Evolutionary conservation across 208 protist species (phyloP).

Genomic region (Trypanosoma brucei): DNA sequence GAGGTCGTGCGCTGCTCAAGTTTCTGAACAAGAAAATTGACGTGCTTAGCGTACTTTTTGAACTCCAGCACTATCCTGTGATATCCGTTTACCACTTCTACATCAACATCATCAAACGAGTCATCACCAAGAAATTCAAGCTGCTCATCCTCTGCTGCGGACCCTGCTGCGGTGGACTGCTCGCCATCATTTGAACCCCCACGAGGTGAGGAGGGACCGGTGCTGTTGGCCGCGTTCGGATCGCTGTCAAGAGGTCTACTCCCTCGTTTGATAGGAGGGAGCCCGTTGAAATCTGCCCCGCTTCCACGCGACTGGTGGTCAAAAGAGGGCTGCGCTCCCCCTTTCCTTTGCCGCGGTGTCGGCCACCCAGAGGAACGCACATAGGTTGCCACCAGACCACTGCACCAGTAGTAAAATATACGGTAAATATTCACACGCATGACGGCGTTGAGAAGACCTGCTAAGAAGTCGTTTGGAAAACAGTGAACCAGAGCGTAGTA

Average conservation of each 20-base stretch:
- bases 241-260: too few species aligned
- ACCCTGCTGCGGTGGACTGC: not conserved
- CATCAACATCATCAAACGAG: slow-evolving; percentile 54
- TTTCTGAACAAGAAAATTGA: slow-evolving; percentile 45
- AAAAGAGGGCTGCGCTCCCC: too few species aligned
- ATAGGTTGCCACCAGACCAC: slow-evolving; percentile 60
- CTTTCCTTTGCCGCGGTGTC: slow-evolving; percentile 14
- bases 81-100: slow-evolving; percentile 65
- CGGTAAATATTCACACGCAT: slow-evolving; percentile 70
- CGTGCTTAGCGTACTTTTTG: slow-evolving; percentile 55
- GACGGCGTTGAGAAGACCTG: slow-evolving; percentile 54
- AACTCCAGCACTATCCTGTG: slow-evolving; percentile 64
- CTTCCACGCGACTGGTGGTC: too few species aligned
- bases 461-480: slow-evolving; percentile 81
- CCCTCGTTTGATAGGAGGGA: too few species aligned
- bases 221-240: too few species aligned
- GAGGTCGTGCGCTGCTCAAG: slow-evolving; percentile 34
- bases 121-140: slow-evolving; percentile 25
- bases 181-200: not conserved
- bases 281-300: too few species aligned
- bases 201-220: not conserved
- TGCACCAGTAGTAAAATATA: slow-evolving; percentile 74
- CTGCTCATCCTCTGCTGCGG: not conserved
- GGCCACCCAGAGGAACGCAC: slow-evolving; percentile 63
- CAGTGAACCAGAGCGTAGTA: slow-evolving; percentile 61